Conservation (phyloP, 2,329 filamentous ascomycete species). For the Neobulgaria alba region DNA sequence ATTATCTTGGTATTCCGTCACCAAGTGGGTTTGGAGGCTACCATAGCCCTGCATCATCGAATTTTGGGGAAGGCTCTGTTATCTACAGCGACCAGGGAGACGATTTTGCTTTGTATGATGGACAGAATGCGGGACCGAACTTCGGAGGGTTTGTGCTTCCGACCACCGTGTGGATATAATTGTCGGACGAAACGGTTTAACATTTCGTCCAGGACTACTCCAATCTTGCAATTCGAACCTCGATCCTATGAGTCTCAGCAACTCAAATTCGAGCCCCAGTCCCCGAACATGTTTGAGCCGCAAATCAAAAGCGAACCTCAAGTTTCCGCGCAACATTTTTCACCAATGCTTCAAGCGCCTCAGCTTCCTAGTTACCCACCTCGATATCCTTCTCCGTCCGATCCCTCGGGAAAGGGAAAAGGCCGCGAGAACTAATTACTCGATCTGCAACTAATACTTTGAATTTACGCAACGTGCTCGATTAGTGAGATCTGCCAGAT, state of each 20-base stretch:
- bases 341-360: neutral
- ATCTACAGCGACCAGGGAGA: slow-evolving; percentile 56
- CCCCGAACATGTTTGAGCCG: too few relatives aligned
- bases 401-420: slow-evolving; percentile 25
- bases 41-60: slow-evolving; percentile 54
- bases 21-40: slow-evolving; percentile 45
- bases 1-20: slow-evolving; percentile 56
- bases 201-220: slow-evolving; percentile 27
- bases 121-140: slow-evolving; percentile 24
- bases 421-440: slow-evolving; percentile 25
- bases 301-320: slow-evolving; percentile 22
- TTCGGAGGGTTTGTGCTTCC: slow-evolving; percentile 32
- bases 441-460: slow-evolving; percentile 6
- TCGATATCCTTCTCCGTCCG: slow-evolving; percentile 19
- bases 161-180: slow-evolving; percentile 30
- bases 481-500: slow-evolving; percentile 14
- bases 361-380: slow-evolving; percentile 21
- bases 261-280: slow-evolving; percentile 22
- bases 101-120: slow-evolving; percentile 30
- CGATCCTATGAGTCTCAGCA: slow-evolving; percentile 13
- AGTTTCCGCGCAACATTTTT: slow-evolving; percentile 8
- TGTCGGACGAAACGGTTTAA: slow-evolving; percentile 28
- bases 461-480: slow-evolving; percentile 7
- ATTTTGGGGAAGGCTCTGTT: slow-evolving; percentile 52
- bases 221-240: slow-evolving; percentile 22